Percentiles rank a stretch among this genome's conserved stretches.
phyloP scores from a whole-genome alignment of 2,329 filamentous ascomycete species.

The Colletotrichum sublineola region DNA sequence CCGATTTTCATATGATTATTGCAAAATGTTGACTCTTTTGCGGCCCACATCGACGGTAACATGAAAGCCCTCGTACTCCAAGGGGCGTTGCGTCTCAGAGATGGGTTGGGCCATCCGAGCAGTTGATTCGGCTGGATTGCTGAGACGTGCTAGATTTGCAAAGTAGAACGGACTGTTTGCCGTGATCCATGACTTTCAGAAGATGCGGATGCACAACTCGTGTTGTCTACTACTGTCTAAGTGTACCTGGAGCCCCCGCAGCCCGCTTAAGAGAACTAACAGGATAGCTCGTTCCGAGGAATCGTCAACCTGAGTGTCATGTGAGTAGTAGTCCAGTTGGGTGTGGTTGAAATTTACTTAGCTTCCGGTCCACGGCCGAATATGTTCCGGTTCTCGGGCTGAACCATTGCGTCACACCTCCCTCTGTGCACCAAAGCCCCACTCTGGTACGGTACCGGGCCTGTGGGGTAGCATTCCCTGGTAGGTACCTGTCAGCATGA shows the following conservation, averaged over 20 bases:
- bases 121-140: neutral
- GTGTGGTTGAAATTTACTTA: neutral
- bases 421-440: neutral
- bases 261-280: neutral
- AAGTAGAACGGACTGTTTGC: neutral
- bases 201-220: neutral
- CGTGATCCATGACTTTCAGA: neutral
- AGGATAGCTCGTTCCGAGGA: neutral
- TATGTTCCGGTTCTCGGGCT: slow-evolving; percentile 3
- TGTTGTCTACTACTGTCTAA: neutral
- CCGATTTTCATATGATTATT: neutral
- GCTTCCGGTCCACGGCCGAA: neutral
- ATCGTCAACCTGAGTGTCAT: neutral
- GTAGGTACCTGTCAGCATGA: slow-evolving; percentile 41
- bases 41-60: neutral
- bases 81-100: neutral
- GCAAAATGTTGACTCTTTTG: neutral
- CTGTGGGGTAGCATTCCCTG: slow-evolving; percentile 11
- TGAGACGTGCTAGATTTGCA: neutral
- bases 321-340: neutral
- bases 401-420: slow-evolving; percentile 2
- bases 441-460: neutral
- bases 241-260: neutral
- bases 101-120: neutral
- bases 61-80: neutral